Conservation (phyloP, 139 green algal genomes). For the Haematococcus sp. region DNA sequence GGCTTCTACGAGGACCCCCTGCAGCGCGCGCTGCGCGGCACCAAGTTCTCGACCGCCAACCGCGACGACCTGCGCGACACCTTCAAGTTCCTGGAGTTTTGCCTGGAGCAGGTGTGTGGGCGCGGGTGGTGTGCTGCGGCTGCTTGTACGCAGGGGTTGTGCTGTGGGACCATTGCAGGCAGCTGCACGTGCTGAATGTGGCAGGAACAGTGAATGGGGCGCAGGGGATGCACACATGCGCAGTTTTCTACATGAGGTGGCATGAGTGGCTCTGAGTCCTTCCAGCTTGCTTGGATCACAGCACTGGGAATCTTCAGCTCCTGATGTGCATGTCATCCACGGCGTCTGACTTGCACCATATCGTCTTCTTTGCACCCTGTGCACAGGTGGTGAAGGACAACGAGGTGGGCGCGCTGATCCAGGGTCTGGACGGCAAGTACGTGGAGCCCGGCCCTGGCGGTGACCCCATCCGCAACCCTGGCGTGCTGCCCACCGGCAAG, state of each 20-base stretch:
- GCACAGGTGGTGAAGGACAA: slow-evolving; percentile 96
- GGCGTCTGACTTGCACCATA: neutral
- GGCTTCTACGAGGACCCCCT: slow-evolving; percentile 81
- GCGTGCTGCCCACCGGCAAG: slow-evolving; percentile 97
- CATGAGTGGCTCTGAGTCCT: no score
- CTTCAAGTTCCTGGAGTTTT: slow-evolving; percentile 97
- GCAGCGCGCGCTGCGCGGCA: slow-evolving; percentile 62
- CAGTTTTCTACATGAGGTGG: neutral
- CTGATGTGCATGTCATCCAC: no score
- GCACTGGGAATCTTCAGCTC: neutral
- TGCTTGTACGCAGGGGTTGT: neutral
- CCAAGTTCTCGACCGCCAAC: slow-evolving; percentile 78
- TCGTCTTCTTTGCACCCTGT: neutral
- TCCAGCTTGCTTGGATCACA: neutral
- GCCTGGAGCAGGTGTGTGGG: slow-evolving; percentile 80
- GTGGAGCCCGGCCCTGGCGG: slow-evolving; percentile 93
- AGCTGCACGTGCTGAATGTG: slow-evolving; percentile 10
- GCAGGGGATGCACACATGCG: neutral
- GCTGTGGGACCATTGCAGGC: neutral
- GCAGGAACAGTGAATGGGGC: no score
- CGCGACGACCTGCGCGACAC: slow-evolving; percentile 73
- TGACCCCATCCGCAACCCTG: slow-evolving; percentile 98
- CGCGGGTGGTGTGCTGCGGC: neutral
- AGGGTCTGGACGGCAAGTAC: slow-evolving; percentile 90
- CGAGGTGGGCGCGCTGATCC: slow-evolving; percentile 89